Evolutionary conservation across 2,329 filamentous ascomycete genomes (phyloP), one percentile per base, ranked within the genome.

Genomic region (Aureobasidium sp.): DNA sequence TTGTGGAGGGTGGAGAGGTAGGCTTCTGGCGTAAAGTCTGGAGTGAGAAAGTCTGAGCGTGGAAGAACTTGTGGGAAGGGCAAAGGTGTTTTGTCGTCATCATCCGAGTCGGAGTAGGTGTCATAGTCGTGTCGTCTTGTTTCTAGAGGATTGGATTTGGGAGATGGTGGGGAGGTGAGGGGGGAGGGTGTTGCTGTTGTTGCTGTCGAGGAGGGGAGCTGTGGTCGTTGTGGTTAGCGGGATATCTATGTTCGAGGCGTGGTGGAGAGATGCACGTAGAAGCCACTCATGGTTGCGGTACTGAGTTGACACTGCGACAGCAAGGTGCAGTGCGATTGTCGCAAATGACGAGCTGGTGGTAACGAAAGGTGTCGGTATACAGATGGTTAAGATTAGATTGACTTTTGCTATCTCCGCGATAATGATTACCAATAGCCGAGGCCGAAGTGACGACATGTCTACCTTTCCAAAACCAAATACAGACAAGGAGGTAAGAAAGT

Each of bases 51-150:
- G 71, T 94, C 90, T 63, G 82, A 79, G 63, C 94, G 89, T 1
- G 90, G 84, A 17, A 99, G 85, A 3, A 92, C 91, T 42, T 86
- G 82, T 1, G 94, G 94, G 77, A 96, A 97, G 13, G 94, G 94
- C 5, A 97, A 85, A 23, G 86, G 86, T 66, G 78, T 77, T 60
- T 76, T 74, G 68, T 84, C 81, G 68, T 88, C 85, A 69, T 89
- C 84, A 57, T 61, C 61, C 46, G 57, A 55, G 63, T 59, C 65
- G 77, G 77, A 61, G 78, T 41, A 50, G 32, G 78, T 34, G 78
- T 79, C 73, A 65, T 72, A 73, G 66, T 78, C 77, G 76, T 79
- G 65, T 56, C 68, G 53, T 20, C 27, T 9, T 23, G 12, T 12
- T 67, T 70, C 44, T 71, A 73, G 62, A 66, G 62, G 62, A 63